Percentiles rank a stretch among this genome's conserved stretches.
Evolutionary conservation across 2,329 filamentous ascomycete genomes (phyloP).

Genomic region (Diaporthe citri): DNA sequence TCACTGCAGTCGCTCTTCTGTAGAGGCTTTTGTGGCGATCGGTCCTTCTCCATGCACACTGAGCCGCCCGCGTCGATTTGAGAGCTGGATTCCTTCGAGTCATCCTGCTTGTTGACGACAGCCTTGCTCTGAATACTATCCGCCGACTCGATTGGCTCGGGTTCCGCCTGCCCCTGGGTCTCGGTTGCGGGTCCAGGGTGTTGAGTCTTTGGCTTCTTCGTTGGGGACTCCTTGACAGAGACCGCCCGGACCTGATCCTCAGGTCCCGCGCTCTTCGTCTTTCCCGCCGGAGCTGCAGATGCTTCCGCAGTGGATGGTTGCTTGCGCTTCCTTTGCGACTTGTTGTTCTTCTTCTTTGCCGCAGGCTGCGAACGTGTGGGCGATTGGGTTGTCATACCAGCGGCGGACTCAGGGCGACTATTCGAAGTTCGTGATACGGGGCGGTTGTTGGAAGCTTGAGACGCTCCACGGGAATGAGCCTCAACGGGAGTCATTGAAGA

Average conservation of each 20-base stretch:
- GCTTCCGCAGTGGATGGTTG: background rate
- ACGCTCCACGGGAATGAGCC: conserved; percentile 2
- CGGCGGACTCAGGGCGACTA: conserved; percentile 4
- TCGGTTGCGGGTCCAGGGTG: background rate
- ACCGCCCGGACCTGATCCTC: background rate
- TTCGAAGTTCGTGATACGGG: background rate
- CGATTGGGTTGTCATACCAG: background rate
- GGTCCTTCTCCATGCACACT: conserved; percentile 44
- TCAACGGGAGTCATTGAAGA: conserved; percentile 12
- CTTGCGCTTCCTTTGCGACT: conserved; percentile 36
- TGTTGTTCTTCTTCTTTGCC: conserved; percentile 29
- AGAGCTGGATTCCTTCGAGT: conserved; percentile 40
- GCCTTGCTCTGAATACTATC: background rate
- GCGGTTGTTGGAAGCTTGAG: background rate
- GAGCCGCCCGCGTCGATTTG: conserved; percentile 50
- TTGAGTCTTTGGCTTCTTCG: conserved; percentile 22
- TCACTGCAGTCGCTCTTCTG: conserved; percentile 23
- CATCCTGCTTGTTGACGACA: background rate
- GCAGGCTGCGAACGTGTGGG: conserved; percentile 12
- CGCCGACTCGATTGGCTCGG: background rate
- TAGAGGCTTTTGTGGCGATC: conserved; percentile 20
- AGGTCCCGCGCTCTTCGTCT: conserved; percentile 24
- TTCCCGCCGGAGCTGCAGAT: background rate
- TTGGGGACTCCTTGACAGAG: conserved; percentile 5
- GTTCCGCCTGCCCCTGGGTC: background rate